Evolutionary conservation across 768 basidiomycete genomes (phyloP).

Genomic region (Ramaria sp.): DNA sequence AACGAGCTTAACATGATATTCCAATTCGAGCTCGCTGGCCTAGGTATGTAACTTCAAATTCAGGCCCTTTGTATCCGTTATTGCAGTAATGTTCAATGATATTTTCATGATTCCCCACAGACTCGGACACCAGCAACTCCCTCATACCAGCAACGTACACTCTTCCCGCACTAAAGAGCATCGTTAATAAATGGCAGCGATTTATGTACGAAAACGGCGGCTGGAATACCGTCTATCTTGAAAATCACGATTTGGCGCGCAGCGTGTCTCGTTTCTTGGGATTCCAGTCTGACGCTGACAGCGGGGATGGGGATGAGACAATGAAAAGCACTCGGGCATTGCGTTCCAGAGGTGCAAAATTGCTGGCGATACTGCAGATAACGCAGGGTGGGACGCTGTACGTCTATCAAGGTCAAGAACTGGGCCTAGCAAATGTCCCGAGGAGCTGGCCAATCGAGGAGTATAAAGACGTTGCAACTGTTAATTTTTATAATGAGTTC

Average conservation of each 20-base stretch:
- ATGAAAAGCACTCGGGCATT: not conserved
- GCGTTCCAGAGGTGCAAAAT: conserved; percentile 49
- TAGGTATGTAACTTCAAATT: conserved; percentile 15
- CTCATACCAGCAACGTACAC: conserved; percentile 38
- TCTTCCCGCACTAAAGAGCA: conserved; percentile 37
- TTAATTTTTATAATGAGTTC: conserved; percentile 47
- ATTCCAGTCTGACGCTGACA: conserved; percentile 47
- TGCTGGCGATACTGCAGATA: conserved; percentile 50
- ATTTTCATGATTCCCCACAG: not conserved
- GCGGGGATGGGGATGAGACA: conserved; percentile 24
- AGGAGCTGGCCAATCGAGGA: conserved; percentile 56
- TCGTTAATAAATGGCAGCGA: conserved; percentile 40
- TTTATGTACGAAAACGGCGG: conserved; percentile 47
- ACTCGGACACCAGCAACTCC: conserved; percentile 14
- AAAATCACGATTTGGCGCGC: conserved; percentile 62
- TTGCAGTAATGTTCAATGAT: not conserved
- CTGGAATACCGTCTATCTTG: conserved; percentile 61
- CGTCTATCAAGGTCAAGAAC: conserved; percentile 68
- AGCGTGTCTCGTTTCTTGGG: conserved; percentile 38
- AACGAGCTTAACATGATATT: conserved; percentile 60
- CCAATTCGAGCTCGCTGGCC: conserved; percentile 49
- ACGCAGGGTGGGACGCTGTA: conserved; percentile 58
- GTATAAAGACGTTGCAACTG: conserved; percentile 58
- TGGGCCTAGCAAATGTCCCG: conserved; percentile 56
- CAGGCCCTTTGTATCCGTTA: no score